Evolutionary conservation across 2,329 filamentous ascomycete genomes (phyloP).

Genomic region (Mycosphaerella sp.): DNA sequence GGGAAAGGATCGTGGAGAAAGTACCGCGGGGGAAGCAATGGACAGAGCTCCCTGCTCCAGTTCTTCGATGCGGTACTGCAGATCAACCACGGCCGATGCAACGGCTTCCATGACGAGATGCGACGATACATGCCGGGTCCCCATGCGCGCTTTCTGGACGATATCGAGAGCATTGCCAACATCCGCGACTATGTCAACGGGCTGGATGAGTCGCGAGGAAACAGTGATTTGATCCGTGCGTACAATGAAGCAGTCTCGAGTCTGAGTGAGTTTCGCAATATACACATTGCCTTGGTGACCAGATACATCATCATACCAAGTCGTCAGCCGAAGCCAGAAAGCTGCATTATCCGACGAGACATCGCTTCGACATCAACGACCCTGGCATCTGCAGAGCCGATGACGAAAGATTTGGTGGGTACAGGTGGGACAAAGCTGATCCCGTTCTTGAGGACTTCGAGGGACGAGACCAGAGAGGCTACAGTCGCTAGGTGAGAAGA

Average conservation of each 20-base stretch:
- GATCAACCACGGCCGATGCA: conserved; percentile 38
- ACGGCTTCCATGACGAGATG: conserved; percentile 39
- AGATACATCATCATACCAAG: conserved; percentile 47
- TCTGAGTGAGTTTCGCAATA: conserved; percentile 44
- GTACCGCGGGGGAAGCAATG: conserved; percentile 50
- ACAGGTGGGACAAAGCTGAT: conserved; percentile 50
- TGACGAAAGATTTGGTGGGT: conserved; percentile 39
- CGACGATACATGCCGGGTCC: conserved; percentile 50
- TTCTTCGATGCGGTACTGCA: conserved; percentile 50
- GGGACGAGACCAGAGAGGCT: conserved; percentile 42
- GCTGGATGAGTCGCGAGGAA: conserved; percentile 21
- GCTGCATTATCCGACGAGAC: conserved; percentile 33
- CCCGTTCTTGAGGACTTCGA: conserved; percentile 47
- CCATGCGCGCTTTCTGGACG: conserved; percentile 46
- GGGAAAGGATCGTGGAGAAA: conserved; percentile 46
- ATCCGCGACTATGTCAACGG: conserved; percentile 41
- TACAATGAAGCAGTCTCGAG: conserved; percentile 44
- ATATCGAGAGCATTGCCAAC: conserved; percentile 41
- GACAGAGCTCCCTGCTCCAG: conserved; percentile 50
- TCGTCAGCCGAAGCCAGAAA: conserved; percentile 20
- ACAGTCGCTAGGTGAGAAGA: conserved; percentile 9
- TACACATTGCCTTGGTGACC: conserved; percentile 49
- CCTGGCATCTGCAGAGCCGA: conserved; percentile 28
- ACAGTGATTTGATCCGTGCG: conserved; percentile 36
- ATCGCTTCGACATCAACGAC: conserved; percentile 44